Base-by-base conservation (phyloP, 768 basidiomycete genomes). In the Lactarius psammicola region DNA sequence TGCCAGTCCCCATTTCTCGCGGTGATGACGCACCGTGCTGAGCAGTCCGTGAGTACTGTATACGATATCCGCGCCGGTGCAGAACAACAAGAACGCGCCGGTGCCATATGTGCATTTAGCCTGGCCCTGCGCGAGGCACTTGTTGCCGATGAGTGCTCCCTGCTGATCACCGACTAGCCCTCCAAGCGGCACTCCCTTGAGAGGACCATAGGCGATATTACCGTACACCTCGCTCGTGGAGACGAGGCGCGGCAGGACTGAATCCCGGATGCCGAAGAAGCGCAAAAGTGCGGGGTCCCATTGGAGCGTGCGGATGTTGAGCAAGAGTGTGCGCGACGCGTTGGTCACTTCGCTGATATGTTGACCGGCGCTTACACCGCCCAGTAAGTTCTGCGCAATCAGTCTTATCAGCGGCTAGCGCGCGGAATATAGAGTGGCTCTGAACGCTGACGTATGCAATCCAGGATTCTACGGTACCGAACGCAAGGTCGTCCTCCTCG, bases 61-160 rank as follows among this genome's bases (percentile, higher is more conserved):
- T 28, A 98, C 89, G 46, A 94, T 87, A 31, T 96, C 89, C 26
- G 79, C 79, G 3, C 96, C 97, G 0, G 97, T 98, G 78, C 92
- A 92, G 82, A 97, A 98, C 33, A 99, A 79, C 69, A 98, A 80
- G 81, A 99, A 99, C 42, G 94, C 94, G 34, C 97, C 96, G 1
- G 96, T 98, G 30, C 96, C 96, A 71, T 96, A 99, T 4, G 97
- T 99, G 77, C 95, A 97, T 78, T 99, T 99, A 2, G 95, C 96
- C 75, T 98, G 91, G 20, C 96, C 96, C 69, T 85, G 81, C n/a
- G 74, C 80, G 61, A 99, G 76, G 73, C 97, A 98, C 76, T 97
- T 98, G 80, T 99, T 98, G 0, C 96, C 97, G 59, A 98, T 86
- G 28, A 99, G 80, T 28, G 96, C 96, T 6, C 91, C 97, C 75